A percentile compares a stretch with the other conserved stretches of the same genome.
These are phyloP conservation scores for Zoysia pacifica DNA, from an alignment of 176 grass and related monocot genomes.

Conservation along the genomic window DNA sequence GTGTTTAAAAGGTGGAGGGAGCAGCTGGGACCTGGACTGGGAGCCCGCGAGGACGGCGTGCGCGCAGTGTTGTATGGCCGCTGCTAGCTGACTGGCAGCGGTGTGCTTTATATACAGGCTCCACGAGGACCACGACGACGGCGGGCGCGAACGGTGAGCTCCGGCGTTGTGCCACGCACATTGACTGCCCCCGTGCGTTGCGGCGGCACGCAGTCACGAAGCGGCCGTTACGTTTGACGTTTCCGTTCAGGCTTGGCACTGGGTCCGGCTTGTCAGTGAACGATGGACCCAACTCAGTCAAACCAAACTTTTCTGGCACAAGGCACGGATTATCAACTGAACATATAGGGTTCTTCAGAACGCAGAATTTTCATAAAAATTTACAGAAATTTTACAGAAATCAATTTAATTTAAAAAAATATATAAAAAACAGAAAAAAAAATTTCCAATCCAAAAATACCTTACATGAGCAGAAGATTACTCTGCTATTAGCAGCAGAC, in stretches of 20 bases:
- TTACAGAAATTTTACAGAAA: too few species aligned
- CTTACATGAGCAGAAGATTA: neutral
- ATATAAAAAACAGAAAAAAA: too few species aligned
- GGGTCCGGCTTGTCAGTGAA: conserved; percentile 2
- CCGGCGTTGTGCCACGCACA: conserved; percentile 18
- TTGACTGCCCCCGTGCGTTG: conserved; percentile 31
- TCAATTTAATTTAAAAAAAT: too few species aligned
- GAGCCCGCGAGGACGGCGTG: conserved; percentile 23
- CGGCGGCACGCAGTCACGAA: neutral
- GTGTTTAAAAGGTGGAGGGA: neutral
- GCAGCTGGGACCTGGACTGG: neutral
- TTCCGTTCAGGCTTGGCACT: neutral
- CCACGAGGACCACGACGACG: neutral
- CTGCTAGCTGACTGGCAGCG: neutral
- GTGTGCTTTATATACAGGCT: neutral
- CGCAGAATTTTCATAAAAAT: too few species aligned
- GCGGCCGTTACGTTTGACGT: neutral
- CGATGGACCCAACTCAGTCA: neutral
- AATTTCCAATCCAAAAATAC: neutral
- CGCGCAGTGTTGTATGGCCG: neutral
- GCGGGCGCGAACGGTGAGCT: neutral
- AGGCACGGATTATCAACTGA: too few species aligned
- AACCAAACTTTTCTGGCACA: too few species aligned
- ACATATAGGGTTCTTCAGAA: too few species aligned
- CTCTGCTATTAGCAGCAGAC: neutral